Evolutionary conservation across 305 asterid genomes (phyloP), one percentile per base, ranked within the genome.

Genomic region (Fraxinus sp.): DNA sequence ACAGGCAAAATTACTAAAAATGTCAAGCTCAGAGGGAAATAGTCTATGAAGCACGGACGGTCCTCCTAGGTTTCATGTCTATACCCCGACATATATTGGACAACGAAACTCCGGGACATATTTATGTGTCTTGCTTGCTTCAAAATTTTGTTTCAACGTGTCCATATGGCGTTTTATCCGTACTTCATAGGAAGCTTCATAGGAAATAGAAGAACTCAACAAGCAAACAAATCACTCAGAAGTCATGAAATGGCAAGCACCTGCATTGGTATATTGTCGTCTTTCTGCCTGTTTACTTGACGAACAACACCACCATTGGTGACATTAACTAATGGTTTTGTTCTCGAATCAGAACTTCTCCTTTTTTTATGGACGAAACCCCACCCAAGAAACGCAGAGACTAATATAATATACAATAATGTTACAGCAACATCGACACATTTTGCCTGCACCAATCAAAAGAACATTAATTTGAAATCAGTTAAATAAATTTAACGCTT

Each of bases 231-330:
- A 77, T 73, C 18, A n/a, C 79, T 49, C 44, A 62, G 80, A 81
- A 64, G 59, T 79, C 79, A 72, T 32, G 68, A 39, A 83, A 75
- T 35, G 82, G 80, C 57, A 82, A 78, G 52, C 79, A 93, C 99
- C 99, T 97, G 99, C 98, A 92, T 93, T 80, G 98, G 97, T 82
- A 94, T 77, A 86, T 93, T 93, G 80, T 97, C 97, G n/a, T 97
- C 97, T 89, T 95, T 97, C 84, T 85, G 93, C 84, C 95, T 93
- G 89, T 87, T 93, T 76, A 88, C 80, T 74, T 93, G 94, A 82
- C 96, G 97, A 88, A 95, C 82, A 72, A 91, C 86, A 32, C 97
- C 97, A 81, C 91, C 78, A 83, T 91, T 90, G 78, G 94, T 91
- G 78, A 89, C 92, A 88, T 91, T 93, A 82, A 95, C 86, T 82